Evolutionary conservation across 176 grass and related monocot genomes (phyloP).

Genomic region (bread wheat (Triticum aestivum)): DNA sequence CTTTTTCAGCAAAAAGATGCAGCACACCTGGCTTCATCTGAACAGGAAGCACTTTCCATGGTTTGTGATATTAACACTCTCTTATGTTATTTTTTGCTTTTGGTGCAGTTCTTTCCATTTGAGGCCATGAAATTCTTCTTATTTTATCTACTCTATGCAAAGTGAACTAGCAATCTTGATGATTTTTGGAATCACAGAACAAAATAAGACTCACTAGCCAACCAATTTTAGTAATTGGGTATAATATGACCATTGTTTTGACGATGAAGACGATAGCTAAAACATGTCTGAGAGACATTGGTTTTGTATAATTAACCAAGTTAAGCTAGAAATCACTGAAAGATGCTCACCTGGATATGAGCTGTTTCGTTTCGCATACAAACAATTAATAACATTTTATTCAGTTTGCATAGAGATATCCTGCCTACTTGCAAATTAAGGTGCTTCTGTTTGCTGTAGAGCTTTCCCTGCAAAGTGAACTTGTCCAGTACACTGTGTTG

Average conservation of each 20-base stretch:
- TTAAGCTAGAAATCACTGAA: background rate
- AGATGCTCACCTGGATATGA: background rate
- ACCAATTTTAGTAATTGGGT: background rate
- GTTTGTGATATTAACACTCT: slow-evolving; percentile 37
- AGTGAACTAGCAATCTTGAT: background rate
- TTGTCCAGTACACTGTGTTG: background rate
- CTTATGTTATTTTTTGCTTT: background rate
- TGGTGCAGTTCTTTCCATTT: background rate
- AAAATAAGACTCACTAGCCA: slow-evolving; percentile 1
- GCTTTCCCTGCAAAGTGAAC: background rate
- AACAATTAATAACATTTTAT: slow-evolving; percentile 10
- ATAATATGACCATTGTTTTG: background rate
- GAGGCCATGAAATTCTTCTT: slow-evolving; percentile 9
- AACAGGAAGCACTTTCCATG: slow-evolving; percentile 76
- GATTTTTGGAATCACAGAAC: background rate
- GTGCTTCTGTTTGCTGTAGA: background rate
- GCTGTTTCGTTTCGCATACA: background rate
- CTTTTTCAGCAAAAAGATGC: slow-evolving; percentile 68
- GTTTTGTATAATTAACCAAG: background rate
- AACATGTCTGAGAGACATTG: slow-evolving; percentile 22
- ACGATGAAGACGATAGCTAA: background rate
- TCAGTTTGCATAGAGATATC: background rate
- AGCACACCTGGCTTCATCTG: slow-evolving; percentile 71
- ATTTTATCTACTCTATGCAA: background rate
- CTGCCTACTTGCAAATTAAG: background rate